Conservation (phyloP, 352 stramenopile species). For the Pseudoperonospora humuli region DNA sequence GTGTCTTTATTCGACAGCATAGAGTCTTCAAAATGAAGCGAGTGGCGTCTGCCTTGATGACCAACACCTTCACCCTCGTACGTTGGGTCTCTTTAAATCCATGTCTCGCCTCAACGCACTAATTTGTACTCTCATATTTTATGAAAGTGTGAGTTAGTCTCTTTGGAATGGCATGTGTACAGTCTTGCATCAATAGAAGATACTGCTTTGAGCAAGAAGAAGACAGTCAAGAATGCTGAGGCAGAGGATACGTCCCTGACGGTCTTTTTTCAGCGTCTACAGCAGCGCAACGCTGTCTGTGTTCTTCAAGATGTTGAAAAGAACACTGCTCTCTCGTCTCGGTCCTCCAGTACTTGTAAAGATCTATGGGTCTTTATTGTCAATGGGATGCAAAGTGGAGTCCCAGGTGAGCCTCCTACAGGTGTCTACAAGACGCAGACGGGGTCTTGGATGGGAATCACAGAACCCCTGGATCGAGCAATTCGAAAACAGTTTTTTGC, state of each 20-base stretch:
- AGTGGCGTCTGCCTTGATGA: slow-evolving; percentile 13
- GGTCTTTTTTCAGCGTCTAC: slow-evolving; percentile 26
- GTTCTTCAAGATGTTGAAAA: slow-evolving; percentile 8
- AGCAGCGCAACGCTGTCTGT: slow-evolving; percentile 35
- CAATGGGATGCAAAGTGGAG: slow-evolving; percentile 24
- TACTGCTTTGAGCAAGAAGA: not conserved
- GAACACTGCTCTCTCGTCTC: not conserved
- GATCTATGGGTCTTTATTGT: slow-evolving; percentile 51
- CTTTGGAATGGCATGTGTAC: slow-evolving; percentile 52
- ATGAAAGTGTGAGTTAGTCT: slow-evolving; percentile 34
- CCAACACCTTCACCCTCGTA: slow-evolving; percentile 45
- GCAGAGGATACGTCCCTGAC: slow-evolving; percentile 17
- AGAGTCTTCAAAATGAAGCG: slow-evolving; percentile 35
- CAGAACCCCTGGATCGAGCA: slow-evolving; percentile 4
- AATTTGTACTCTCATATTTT: slow-evolving; percentile 7
- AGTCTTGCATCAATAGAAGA: slow-evolving; percentile 2
- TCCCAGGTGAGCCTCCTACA: slow-evolving; percentile 25
- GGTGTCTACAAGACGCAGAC: slow-evolving; percentile 20
- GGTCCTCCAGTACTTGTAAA: slow-evolving; percentile 1
- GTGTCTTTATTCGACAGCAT: no score
- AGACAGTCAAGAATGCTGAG: slow-evolving; percentile 7
- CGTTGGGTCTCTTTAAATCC: slow-evolving; percentile 12
- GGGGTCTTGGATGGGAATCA: slow-evolving; percentile 10
- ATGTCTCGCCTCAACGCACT: slow-evolving; percentile 1
- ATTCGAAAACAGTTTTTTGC: slow-evolving; percentile 37